Percentiles rank a stretch among this genome's conserved stretches.
phyloP scores from a whole-genome alignment of 2,329 filamentous ascomycete species.

The Xylariales sp. region DNA sequence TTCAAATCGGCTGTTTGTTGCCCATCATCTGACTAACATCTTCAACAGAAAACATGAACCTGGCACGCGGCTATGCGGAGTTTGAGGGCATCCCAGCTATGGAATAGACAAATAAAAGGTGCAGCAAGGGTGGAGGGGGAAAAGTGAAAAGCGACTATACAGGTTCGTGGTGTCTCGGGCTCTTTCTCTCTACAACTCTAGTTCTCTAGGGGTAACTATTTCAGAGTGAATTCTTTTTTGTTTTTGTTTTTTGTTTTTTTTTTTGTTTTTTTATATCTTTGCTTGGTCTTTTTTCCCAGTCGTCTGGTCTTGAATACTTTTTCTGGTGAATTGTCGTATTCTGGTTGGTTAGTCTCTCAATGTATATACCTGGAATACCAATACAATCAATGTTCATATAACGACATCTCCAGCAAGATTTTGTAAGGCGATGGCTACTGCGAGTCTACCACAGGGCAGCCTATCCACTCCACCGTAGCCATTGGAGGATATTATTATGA shows the following conservation, averaged over 20 bases:
- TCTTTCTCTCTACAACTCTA: neutral
- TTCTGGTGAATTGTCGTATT: too few species aligned
- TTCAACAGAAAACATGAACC: conserved; percentile 66
- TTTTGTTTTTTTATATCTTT: conserved; percentile 2
- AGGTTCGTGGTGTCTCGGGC: neutral
- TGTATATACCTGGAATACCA: conserved; percentile 6
- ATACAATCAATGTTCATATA: conserved; percentile 5
- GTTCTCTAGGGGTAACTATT: too few species aligned
- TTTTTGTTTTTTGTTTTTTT: conserved; percentile 1
- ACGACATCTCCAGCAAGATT: too few species aligned
- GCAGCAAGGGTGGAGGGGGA: too few species aligned
- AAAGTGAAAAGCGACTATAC: too few species aligned
- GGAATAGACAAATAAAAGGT: conserved; percentile 14
- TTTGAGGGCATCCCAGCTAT: conserved; percentile 62
- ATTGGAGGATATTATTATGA: too few species aligned
- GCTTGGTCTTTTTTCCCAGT: too few species aligned
- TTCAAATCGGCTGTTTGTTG: neutral
- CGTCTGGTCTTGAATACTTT: too few species aligned
- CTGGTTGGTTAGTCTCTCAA: too few species aligned
- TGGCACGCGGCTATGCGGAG: conserved; percentile 66
- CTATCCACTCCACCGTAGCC: too few species aligned
- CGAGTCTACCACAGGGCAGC: too few species aligned
- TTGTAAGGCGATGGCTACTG: too few species aligned
- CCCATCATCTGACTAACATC: neutral
- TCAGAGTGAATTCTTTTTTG: conserved; percentile 1